Evolutionary conservation across 1,284 basidiomycete species (phyloP).

Genomic region (Naganishia cerealis): DNA sequence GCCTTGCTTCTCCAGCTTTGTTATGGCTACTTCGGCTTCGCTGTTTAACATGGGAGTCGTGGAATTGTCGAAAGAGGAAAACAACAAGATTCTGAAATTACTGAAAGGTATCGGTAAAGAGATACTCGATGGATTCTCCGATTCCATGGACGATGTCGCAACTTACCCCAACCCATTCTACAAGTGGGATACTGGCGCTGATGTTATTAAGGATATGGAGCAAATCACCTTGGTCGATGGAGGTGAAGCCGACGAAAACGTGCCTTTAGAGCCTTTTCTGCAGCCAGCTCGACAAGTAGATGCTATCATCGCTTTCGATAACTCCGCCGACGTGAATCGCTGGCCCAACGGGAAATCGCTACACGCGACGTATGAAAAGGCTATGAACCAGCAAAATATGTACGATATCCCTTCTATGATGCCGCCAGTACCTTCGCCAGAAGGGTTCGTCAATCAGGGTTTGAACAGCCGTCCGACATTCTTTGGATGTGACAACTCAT

Average conservation of each 20-base stretch:
- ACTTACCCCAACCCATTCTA: slow-evolving; percentile 54
- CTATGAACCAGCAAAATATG: slow-evolving; percentile 37
- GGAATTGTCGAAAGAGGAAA: not conserved
- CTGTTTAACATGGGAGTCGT: slow-evolving; percentile 47
- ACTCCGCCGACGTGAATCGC: slow-evolving; percentile 55
- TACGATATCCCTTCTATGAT: slow-evolving; percentile 49
- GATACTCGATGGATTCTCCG: slow-evolving; percentile 45
- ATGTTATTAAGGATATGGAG: slow-evolving; percentile 41
- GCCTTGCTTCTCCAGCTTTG: slow-evolving; percentile 2
- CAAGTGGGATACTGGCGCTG: slow-evolving; percentile 44
- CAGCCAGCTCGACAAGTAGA: slow-evolving; percentile 57
- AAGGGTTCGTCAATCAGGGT: slow-evolving; percentile 58
- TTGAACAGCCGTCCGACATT: slow-evolving; percentile 59
- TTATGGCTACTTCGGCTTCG: slow-evolving; percentile 54
- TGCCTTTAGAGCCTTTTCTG: slow-evolving; percentile 58
- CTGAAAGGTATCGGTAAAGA: not conserved
- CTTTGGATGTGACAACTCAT: slow-evolving; percentile 54
- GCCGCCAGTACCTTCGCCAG: slow-evolving; percentile 53
- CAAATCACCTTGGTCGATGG: slow-evolving; percentile 56
- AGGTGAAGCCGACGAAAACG: slow-evolving; percentile 56
- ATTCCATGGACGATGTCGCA: slow-evolving; percentile 54
- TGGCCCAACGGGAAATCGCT: slow-evolving; percentile 59
- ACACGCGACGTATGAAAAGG: slow-evolving; percentile 44
- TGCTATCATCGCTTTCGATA: slow-evolving; percentile 59
- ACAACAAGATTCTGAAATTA: not conserved